Base-by-base conservation (phyloP, 768 basidiomycete species). In the Calvatia gigantea region DNA sequence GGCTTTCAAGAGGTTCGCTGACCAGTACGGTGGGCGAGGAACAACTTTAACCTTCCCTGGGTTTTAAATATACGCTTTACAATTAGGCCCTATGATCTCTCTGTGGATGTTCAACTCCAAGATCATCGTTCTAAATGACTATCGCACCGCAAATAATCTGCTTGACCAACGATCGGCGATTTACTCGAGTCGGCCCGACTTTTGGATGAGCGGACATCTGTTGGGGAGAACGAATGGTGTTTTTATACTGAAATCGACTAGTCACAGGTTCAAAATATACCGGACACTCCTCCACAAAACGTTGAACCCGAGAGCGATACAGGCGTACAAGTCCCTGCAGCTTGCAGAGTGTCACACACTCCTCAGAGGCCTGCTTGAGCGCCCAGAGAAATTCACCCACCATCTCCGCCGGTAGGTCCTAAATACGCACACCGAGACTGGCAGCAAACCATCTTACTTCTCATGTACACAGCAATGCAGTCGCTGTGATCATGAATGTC, bases 111-210 rank as follows among this genome's bases (percentile, higher is more conserved):
- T 78, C 47, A 71, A 72, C 47, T 66, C 64, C 31, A 62, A 71
- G n/a, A 68, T 75, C 12, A 67, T 84, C 44, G 64, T 83, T 56
- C 63, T 84, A 19, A 83, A 79, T 65, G 73, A 73, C 15, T 68
- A 68, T 33, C 69, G 69, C 50, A 68, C 72, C 8, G 76, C 72
- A 2, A 61, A 68, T 27, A 79, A 80, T 43, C 68, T 84, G 11
- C 69, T 84, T 32, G 79, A 81, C 44, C 64, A 67, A 29, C 74
- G 79, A 9, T 76, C 78, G 7, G 63, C 62, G 11, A 74, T 79
- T 42, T 82, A 82, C 59, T 81, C 80, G 4, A 79, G 79, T 58
- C 67, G 80, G 29, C 80, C 79, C 1, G 57, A 60, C 1, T 29
- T 41, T 4, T 69, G 65, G 67, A 70, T 75, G 68, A 43, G 57